Evolutionary conservation across 1,139 yeast genomes (phyloP).

Genomic region (Diutina siamensis): DNA sequence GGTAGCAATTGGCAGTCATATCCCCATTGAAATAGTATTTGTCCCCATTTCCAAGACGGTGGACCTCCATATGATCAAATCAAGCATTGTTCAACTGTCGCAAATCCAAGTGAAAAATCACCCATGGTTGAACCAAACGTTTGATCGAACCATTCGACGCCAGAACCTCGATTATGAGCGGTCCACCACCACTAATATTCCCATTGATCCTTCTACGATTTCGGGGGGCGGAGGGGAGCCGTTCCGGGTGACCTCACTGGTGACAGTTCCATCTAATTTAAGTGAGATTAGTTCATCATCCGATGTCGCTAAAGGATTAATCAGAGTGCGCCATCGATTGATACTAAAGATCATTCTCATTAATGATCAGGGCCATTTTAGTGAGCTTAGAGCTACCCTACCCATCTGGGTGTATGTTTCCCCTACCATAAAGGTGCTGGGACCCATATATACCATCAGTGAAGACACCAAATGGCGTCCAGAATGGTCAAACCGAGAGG

Average conservation of each 20-base stretch:
- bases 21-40: slow-evolving; percentile 41
- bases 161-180: slow-evolving; percentile 15
- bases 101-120: background rate
- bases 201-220: slow-evolving; percentile 14
- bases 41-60: slow-evolving; percentile 54
- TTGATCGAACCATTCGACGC: slow-evolving; percentile 14
- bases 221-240: slow-evolving; percentile 23
- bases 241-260: slow-evolving; percentile 39
- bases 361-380: slow-evolving; percentile 46
- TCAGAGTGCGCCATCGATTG: slow-evolving; percentile 51
- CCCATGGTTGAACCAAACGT: background rate
- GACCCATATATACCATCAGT: background rate
- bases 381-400: slow-evolving; percentile 58
- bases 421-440: slow-evolving; percentile 18
- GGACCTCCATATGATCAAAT: slow-evolving; percentile 5
- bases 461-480: background rate
- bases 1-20: slow-evolving; percentile 46
- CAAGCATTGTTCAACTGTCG: background rate
- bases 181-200: background rate
- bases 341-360: slow-evolving; percentile 43
- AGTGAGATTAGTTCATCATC: slow-evolving; percentile 49
- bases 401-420: slow-evolving; percentile 52
- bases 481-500: background rate
- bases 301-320: slow-evolving; percentile 32
- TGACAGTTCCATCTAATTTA: slow-evolving; percentile 40